phyloP scores from a whole-genome alignment of 805 yeast genomes.

The Alloascoidea africana region DNA sequence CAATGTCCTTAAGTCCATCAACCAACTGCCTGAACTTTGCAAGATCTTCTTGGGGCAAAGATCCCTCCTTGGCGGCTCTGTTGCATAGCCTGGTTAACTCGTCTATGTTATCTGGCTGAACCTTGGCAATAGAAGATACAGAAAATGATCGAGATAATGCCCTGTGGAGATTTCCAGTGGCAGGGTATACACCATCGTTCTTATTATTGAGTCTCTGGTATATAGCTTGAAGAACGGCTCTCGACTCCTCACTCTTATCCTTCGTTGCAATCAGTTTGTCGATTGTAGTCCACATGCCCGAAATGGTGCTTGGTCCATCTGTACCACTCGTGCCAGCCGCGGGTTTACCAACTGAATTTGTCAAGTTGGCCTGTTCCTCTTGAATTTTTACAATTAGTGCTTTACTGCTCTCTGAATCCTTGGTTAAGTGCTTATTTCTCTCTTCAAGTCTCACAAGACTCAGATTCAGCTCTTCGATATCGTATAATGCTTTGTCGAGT shows the following conservation, averaged over 20 bases:
- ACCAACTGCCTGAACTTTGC: constrained; percentile 1
- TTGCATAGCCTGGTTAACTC: not conserved
- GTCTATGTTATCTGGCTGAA: too few relatives aligned
- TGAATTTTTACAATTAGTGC: not conserved
- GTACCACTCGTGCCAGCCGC: not conserved
- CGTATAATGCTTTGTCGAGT: not conserved
- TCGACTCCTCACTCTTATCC: not conserved
- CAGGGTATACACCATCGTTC: too few relatives aligned
- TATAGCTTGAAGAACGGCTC: not conserved
- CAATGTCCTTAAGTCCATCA: not conserved
- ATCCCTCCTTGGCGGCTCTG: not conserved
- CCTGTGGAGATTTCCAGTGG: too few relatives aligned
- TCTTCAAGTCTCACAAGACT: not conserved
- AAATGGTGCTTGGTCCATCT: too few relatives aligned
- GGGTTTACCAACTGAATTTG: not conserved
- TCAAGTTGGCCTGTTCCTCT: not conserved
- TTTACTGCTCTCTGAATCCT: not conserved
- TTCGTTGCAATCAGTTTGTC: not conserved
- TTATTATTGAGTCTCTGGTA: not conserved
- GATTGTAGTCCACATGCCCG: not conserved
- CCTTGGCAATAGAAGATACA: not conserved
- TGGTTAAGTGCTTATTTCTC: not conserved
- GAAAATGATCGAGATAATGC: too few relatives aligned
- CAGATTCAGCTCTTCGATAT: not conserved
- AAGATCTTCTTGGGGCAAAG: not conserved